Percentiles rank a stretch among this genome's conserved stretches.
These are phyloP conservation scores for Suillus ampliporus DNA, from an alignment of 768 basidiomycete genomes.

Conservation along the genomic window DNA sequence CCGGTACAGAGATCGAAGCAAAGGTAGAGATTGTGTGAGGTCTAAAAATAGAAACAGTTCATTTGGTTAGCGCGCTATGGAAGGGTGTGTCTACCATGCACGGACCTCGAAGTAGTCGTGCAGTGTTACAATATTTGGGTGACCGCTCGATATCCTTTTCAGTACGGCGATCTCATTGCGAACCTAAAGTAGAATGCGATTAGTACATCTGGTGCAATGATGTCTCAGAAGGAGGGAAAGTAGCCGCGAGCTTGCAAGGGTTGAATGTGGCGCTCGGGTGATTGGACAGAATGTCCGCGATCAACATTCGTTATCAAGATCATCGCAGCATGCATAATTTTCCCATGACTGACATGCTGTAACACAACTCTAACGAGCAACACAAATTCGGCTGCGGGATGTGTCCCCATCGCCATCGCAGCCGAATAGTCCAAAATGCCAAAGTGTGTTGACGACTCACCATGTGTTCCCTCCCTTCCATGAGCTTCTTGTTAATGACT, in stretches of 20 bases:
- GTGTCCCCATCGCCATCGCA: background rate
- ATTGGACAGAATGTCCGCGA: conserved; percentile 14
- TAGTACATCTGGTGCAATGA: conserved; percentile 15
- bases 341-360: conserved; percentile 11
- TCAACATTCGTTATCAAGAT: conserved; percentile 17
- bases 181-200: conserved; percentile 56
- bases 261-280: background rate
- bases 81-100: conserved; percentile 12
- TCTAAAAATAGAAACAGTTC: conserved; percentile 47
- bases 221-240: conserved; percentile 21
- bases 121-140: conserved; percentile 89
- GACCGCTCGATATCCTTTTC: conserved; percentile 90
- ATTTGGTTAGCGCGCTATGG: conserved; percentile 4
- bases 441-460: conserved; percentile 49
- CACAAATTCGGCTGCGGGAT: background rate
- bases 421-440: background rate
- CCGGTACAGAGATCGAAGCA: conserved; percentile 97
- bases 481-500: conserved; percentile 98
- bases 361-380: conserved; percentile 1
- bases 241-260: background rate
- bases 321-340: conserved; percentile 16
- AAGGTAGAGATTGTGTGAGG: conserved; percentile 91
- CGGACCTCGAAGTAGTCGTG: conserved; percentile 95
- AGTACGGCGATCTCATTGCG: conserved; percentile 97
- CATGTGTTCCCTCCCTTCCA: conserved; percentile 99